Percentiles rank a stretch among this genome's conserved stretches.
These are phyloP conservation scores for Candida alai DNA, from an alignment of 805 yeast species.

Conservation along the genomic window DNA sequence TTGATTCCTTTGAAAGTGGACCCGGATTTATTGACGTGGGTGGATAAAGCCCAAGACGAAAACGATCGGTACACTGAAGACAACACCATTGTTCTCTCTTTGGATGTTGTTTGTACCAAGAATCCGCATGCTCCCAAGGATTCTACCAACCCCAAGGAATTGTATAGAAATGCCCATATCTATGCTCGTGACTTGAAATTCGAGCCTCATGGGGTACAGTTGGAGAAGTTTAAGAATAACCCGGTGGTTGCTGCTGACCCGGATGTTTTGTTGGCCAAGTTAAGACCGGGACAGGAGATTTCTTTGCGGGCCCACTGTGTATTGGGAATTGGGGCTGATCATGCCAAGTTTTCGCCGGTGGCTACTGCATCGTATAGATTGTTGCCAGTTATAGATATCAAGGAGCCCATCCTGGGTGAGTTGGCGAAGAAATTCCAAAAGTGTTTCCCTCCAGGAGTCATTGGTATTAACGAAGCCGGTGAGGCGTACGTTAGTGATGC, in stretches of 20 bases:
- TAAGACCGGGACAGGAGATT: slow-evolving; percentile 97
- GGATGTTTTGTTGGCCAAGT: slow-evolving; percentile 82
- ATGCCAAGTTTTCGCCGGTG: slow-evolving; percentile 97
- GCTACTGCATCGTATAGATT: slow-evolving; percentile 94
- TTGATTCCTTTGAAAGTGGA: slow-evolving; percentile 85
- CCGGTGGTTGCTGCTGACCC: slow-evolving; percentile 84
- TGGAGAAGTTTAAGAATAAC: slow-evolving; percentile 57
- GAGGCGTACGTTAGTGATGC: slow-evolving; percentile 84
- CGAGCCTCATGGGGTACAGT: slow-evolving; percentile 88
- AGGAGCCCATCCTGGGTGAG: slow-evolving; percentile 68
- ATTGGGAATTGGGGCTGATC: slow-evolving; percentile 89
- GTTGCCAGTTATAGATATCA: slow-evolving; percentile 80
- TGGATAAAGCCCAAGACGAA: slow-evolving; percentile 60
- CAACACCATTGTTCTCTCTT: slow-evolving; percentile 80
- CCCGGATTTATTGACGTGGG: slow-evolving; percentile 87
- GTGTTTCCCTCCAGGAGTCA: slow-evolving; percentile 93
- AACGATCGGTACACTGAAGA: slow-evolving; percentile 73
- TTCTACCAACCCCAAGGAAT: slow-evolving; percentile 74
- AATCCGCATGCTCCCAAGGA: slow-evolving; percentile 79
- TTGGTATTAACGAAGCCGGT: slow-evolving; percentile 62
- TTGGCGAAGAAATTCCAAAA: slow-evolving; percentile 75
- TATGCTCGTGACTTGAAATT: slow-evolving; percentile 87
- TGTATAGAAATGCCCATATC: slow-evolving; percentile 79
- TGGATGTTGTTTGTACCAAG: slow-evolving; percentile 79
- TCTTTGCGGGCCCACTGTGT: slow-evolving; percentile 86